Evolutionary conservation across 805 yeast species (phyloP).

Genomic region (Kluyveromyces wickerhamii): DNA sequence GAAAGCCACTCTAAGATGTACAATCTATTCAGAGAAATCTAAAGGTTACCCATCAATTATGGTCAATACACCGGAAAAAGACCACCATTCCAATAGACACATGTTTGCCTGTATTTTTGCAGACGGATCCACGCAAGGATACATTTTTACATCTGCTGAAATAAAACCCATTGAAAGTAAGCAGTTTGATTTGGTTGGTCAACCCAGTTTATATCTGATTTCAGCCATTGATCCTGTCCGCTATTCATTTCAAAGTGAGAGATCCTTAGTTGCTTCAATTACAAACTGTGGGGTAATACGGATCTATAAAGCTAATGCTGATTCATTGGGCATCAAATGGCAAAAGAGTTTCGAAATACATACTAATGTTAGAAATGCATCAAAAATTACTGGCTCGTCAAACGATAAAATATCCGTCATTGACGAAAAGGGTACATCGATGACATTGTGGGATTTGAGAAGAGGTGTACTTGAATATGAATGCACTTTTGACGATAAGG

Average conservation of each 20-base stretch:
- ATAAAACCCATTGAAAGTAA: slow-evolving; percentile 29
- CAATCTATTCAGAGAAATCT: slow-evolving; percentile 7
- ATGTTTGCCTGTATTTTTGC: slow-evolving; percentile 46
- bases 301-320: slow-evolving; percentile 38
- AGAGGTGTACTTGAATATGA: slow-evolving; percentile 60
- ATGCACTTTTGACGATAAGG: slow-evolving; percentile 33
- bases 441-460: slow-evolving; percentile 76
- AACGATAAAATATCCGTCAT: slow-evolving; percentile 69
- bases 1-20: slow-evolving; percentile 12
- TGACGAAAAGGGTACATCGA: slow-evolving; percentile 39
- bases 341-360: slow-evolving; percentile 38
- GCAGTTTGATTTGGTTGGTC: slow-evolving; percentile 17
- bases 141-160: slow-evolving; percentile 23
- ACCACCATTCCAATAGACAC: slow-evolving; percentile 30
- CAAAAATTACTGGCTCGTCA: slow-evolving; percentile 64
- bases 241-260: slow-evolving; percentile 27
- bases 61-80: slow-evolving; percentile 31
- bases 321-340: slow-evolving; percentile 41
- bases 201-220: slow-evolving; percentile 35
- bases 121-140: slow-evolving; percentile 21
- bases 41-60: slow-evolving; percentile 22
- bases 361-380: slow-evolving; percentile 48
- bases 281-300: slow-evolving; percentile 42
- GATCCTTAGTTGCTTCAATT: slow-evolving; percentile 49
- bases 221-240: slow-evolving; percentile 62